Evolutionary conservation across 106 monocot species (phyloP).

Genomic region (Cymbidium sinense): DNA sequence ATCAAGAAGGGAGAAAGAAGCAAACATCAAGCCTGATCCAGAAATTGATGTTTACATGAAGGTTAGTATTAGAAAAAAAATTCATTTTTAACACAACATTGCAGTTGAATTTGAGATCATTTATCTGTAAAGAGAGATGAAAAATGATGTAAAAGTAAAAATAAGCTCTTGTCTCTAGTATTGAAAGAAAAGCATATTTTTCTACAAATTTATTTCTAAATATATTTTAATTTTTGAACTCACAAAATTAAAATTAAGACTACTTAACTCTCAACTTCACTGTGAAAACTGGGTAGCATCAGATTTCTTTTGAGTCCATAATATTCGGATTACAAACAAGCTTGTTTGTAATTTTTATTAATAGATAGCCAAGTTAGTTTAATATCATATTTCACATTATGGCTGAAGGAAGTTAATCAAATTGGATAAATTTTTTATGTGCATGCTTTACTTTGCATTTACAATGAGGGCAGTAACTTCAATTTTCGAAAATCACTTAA

Average conservation of each 20-base stretch:
- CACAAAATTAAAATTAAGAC: not conserved
- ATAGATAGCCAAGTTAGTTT: too few relatives aligned
- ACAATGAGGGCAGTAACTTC: too few relatives aligned
- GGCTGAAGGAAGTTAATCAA: too few relatives aligned
- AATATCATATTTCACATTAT: too few relatives aligned
- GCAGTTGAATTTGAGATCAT: not conserved
- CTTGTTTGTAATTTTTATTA: not conserved
- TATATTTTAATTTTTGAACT: not conserved
- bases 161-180: too few relatives aligned
- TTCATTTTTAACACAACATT: not conserved
- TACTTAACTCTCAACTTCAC: not conserved
- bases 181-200: not conserved
- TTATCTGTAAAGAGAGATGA: not conserved
- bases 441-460: too few relatives aligned
- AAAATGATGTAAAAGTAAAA: too few relatives aligned
- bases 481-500: too few relatives aligned
- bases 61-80: conserved; percentile 8
- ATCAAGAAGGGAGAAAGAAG: conserved; percentile 33
- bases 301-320: too few relatives aligned
- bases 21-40: conserved; percentile 36
- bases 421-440: too few relatives aligned
- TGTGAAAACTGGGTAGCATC: too few relatives aligned
- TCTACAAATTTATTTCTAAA: not conserved
- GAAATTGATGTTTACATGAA: conserved; percentile 47
- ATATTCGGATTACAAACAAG: not conserved